phyloP scores from a whole-genome alignment of 208 protist genomes.

The Leishmania tropica region DNA sequence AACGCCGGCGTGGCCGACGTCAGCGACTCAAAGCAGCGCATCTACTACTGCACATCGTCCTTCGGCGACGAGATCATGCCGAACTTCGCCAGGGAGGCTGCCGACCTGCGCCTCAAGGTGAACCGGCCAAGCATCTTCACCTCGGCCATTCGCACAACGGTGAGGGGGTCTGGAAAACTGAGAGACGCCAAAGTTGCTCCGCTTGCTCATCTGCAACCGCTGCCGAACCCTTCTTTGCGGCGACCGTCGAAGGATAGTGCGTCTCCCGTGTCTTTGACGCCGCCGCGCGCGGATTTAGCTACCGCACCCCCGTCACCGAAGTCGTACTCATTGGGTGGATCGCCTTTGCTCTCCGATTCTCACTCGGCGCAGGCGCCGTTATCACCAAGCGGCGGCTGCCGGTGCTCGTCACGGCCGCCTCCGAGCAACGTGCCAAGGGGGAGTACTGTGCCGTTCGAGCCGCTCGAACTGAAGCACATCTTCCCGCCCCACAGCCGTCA shows the following conservation, averaged over 20 bases:
- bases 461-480: neutral
- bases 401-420: neutral
- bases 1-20: neutral
- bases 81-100: neutral
- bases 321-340: neutral
- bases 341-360: neutral
- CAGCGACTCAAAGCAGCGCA: slow-evolving; percentile 8
- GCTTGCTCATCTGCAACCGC: neutral
- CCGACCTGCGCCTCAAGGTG: slow-evolving; percentile 12
- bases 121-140: neutral
- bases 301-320: neutral
- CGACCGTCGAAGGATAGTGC: neutral
- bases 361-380: neutral
- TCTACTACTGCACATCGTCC: slow-evolving; percentile 8
- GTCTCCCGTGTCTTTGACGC: too few relatives aligned
- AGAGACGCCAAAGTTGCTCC: neutral
- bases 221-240: neutral
- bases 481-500: neutral
- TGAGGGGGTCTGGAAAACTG: neutral
- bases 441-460: neutral
- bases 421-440: neutral
- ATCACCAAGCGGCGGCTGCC: neutral
- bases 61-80: neutral
- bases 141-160: neutral
- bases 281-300: neutral